Percentiles rank a stretch among this genome's conserved stretches.
phyloP scores from a whole-genome alignment of 1,284 basidiomycete species.

The Pyrrhoderma lamaoense region DNA sequence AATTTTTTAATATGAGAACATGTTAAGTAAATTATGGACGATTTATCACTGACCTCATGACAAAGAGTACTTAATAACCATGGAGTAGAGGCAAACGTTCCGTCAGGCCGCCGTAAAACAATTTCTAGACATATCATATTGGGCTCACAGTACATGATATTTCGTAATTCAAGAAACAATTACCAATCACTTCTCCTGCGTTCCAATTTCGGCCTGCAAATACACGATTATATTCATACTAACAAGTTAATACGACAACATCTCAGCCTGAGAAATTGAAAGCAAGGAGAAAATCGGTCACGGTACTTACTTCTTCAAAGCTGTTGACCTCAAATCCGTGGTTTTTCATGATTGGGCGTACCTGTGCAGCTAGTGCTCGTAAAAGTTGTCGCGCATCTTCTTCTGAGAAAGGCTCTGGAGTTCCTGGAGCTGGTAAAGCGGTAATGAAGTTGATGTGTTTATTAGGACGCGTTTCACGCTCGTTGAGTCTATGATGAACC shows the following conservation, averaged over 20 bases:
- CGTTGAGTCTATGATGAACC: conserved; percentile 68
- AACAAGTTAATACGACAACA: neutral
- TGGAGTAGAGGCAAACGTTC: conserved; percentile 52
- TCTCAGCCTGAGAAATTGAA: neutral
- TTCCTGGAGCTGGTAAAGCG: conserved; percentile 39
- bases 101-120: conserved; percentile 55
- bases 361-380: conserved; percentile 71
- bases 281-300: conserved; percentile 17
- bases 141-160: neutral
- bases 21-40: conserved; percentile 1
- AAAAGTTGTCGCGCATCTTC: conserved; percentile 61
- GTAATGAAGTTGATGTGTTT: conserved; percentile 69
- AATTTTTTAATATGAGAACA: conserved; percentile 4
- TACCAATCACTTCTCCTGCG: conserved; percentile 67
- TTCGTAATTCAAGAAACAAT: neutral
- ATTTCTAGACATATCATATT: conserved; percentile 41
- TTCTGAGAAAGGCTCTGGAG: conserved; percentile 29
- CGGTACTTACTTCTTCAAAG: conserved; percentile 76
- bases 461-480: conserved; percentile 64
- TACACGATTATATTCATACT: conserved; percentile 67
- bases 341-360: conserved; percentile 70
- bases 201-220: conserved; percentile 81
- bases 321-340: conserved; percentile 71
- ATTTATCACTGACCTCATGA: conserved; percentile 56
- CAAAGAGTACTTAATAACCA: conserved; percentile 74